Evolutionary conservation across 257 asterid genomes (phyloP).

Genomic region (Echium plantagineum): DNA sequence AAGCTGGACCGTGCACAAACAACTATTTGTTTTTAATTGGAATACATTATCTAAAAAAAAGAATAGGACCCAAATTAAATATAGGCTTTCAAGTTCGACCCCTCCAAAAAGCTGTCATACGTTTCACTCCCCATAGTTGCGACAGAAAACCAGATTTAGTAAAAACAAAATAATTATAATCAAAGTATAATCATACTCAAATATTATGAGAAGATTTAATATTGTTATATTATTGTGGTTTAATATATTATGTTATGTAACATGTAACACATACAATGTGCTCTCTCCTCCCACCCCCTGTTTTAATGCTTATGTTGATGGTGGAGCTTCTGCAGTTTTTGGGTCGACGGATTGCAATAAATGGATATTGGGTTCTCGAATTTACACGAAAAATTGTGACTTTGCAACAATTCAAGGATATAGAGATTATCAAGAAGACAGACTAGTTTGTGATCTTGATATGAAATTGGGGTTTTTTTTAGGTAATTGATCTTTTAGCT

Average conservation of each 20-base stretch:
- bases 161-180: no score
- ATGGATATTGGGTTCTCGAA: conserved; percentile 22
- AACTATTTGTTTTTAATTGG: no score
- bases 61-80: no score
- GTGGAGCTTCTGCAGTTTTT: conserved; percentile 49
- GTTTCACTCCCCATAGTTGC: no score
- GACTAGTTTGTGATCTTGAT: conserved; percentile 42
- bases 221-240: background rate
- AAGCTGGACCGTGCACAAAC: no score
- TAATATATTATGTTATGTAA: conserved; percentile 13
- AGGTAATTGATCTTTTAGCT: background rate
- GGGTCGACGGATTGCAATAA: conserved; percentile 40
- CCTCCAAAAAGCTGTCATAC: no score
- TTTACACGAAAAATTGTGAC: conserved; percentile 30
- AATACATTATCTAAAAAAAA: no score
- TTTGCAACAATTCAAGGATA: conserved; percentile 56
- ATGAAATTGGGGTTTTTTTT: conserved; percentile 32
- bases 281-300: conserved; percentile 42
- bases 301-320: conserved; percentile 54
- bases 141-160: no score
- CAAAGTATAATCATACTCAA: no score
- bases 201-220: background rate
- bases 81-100: no score
- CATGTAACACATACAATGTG: conserved; percentile 10
- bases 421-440: conserved; percentile 70